Conservation (phyloP, 257 asterid species). For the Fraxinus cuspidata region DNA sequence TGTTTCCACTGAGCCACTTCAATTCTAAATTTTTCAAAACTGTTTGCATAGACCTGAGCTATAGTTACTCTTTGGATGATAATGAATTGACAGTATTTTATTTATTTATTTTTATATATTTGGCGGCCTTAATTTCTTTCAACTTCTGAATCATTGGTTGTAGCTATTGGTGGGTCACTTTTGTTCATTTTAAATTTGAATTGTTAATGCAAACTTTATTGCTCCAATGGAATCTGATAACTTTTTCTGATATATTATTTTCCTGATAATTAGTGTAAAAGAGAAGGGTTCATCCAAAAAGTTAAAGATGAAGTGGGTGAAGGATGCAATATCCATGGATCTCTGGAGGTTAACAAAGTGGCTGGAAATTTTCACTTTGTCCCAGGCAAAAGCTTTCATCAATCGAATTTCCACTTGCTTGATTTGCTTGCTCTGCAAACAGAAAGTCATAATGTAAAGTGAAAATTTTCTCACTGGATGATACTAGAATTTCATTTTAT, state of each 20-base stretch:
- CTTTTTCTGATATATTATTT: slow-evolving; percentile 25
- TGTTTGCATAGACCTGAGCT: not conserved
- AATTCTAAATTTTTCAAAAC: no score
- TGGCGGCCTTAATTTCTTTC: not conserved
- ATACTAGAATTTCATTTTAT: slow-evolving; percentile 1
- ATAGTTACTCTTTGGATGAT: not conserved
- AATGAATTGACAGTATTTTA: not conserved
- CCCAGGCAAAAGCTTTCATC: slow-evolving; percentile 87
- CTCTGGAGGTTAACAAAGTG: slow-evolving; percentile 92
- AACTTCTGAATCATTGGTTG: not conserved
- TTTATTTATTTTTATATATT: no score
- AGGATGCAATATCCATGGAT: slow-evolving; percentile 97
- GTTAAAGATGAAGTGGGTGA: slow-evolving; percentile 93
- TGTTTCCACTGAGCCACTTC: not conserved
- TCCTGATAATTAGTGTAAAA: slow-evolving; percentile 59
- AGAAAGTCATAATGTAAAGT: slow-evolving; percentile 79
- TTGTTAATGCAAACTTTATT: not conserved
- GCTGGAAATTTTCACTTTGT: slow-evolving; percentile 96
- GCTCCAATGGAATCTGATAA: not conserved
- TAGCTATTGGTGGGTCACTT: not conserved
- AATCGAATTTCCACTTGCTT: slow-evolving; percentile 48
- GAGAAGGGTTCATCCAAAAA: slow-evolving; percentile 90
- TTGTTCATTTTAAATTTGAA: not conserved
- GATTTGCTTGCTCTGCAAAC: slow-evolving; percentile 68
- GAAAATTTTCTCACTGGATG: slow-evolving; percentile 8